Evolutionary conservation across 164 flowering plant species (phyloP), one percentile per base, ranked within the genome.

Genomic region (Vitis labrusca): DNA sequence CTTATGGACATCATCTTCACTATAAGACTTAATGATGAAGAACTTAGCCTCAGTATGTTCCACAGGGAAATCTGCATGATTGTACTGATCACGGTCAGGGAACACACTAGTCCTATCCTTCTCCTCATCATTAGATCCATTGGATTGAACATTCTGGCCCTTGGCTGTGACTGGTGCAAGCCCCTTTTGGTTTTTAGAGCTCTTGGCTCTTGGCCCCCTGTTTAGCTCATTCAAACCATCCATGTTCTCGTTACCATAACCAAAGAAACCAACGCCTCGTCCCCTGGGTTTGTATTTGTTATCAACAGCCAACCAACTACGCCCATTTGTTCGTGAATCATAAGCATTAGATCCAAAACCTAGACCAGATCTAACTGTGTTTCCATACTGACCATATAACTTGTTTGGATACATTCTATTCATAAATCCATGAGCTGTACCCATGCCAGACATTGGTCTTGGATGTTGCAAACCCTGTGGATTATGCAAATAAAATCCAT

Each of bases 1-100:
- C 68, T 90, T 89, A 74, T 93, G 98, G 32, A 94, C 86, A 83
- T 94, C 97, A 85, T 94, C 98, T 72, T 94, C 98, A 60, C 97
- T 94, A 65, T 92, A 94, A 0, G 98, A 94, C 77, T 94, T 94
- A 12, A 94, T 91, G 50, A 94, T 72, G 53, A 89, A 94, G 74
- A 89, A 89, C 68, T 86, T 92, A 0, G 97, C 96, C 76, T 89
- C 86, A 1, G 84, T 2, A 68, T 94, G 89, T n/a, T 81, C 81
- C 56, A 74, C 88, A 1, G 90, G 76, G 59, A 94, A 92, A 66
- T 94, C 98, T 64, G 79, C 75, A 27, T 29, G 60, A 71, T 92
- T 92, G 75, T 88, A 92, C 37, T 80, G 91, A 32, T 88, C 91
- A 13, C 76, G 61, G 53, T 87, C 91, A 1, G 85, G 83, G 61